Evolutionary conservation across 306 rosid genomes (phyloP).

Genomic region (Prunus dulcis): DNA sequence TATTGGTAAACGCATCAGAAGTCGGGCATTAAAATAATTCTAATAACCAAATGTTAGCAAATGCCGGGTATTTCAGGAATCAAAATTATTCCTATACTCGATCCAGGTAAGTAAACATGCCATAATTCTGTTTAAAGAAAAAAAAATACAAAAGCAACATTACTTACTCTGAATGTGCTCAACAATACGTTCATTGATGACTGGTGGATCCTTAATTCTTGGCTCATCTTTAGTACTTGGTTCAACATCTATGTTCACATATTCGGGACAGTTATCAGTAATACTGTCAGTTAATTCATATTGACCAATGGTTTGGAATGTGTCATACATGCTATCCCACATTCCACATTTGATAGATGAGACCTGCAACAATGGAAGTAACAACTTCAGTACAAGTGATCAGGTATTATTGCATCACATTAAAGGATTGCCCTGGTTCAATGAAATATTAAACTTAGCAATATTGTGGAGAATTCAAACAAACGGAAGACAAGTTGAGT

Average conservation of each 20-base stretch:
- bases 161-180: slow-evolving; percentile 49
- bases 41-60: background rate
- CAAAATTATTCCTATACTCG: too few relatives aligned
- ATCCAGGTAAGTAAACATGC: background rate
- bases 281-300: slow-evolving; percentile 36
- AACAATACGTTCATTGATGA: slow-evolving; percentile 15
- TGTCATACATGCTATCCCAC: slow-evolving; percentile 85
- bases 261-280: slow-evolving; percentile 34
- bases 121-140: background rate
- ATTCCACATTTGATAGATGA: slow-evolving; percentile 70
- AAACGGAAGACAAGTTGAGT: background rate
- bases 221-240: slow-evolving; percentile 39
- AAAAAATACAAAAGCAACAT: background rate
- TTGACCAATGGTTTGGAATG: slow-evolving; percentile 53
- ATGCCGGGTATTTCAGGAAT: too few relatives aligned
- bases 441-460: background rate
- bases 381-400: slow-evolving; percentile 6
- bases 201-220: slow-evolving; percentile 28
- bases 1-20: background rate
- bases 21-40: background rate
- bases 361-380: slow-evolving; percentile 45
- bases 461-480: background rate
- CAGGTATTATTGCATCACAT: slow-evolving; percentile 4
- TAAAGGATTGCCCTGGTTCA: background rate
- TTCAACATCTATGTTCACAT: slow-evolving; percentile 61